Evolutionary conservation across 1,139 yeast genomes (phyloP).

Genomic region (Yamadazyma taylorii): DNA sequence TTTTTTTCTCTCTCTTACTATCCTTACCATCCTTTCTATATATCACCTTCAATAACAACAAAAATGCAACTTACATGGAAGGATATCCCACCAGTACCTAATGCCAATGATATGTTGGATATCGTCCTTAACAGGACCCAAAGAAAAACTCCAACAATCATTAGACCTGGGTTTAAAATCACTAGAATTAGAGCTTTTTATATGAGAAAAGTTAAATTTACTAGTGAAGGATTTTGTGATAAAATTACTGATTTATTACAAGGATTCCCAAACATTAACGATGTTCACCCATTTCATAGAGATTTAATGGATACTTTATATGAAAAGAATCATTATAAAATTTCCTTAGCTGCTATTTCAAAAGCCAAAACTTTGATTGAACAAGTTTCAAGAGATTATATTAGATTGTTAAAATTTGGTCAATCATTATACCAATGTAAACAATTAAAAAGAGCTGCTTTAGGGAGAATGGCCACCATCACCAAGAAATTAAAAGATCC

Average conservation of each 20-base stretch:
- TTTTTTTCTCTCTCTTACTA: no score
- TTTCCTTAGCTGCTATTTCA: conserved; percentile 92
- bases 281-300: conserved; percentile 97
- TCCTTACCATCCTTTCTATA: background rate
- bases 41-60: background rate
- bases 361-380: conserved; percentile 93
- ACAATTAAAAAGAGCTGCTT: conserved; percentile 96
- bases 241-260: conserved; percentile 81
- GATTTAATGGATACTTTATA: conserved; percentile 96
- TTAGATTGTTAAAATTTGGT: conserved; percentile 90
- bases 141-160: conserved; percentile 97
- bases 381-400: conserved; percentile 94
- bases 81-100: conserved; percentile 94
- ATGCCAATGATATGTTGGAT: conserved; percentile 90
- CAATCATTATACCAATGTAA: conserved; percentile 98
- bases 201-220: conserved; percentile 95
- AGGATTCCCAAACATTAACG: conserved; percentile 95
- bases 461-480: conserved; percentile 99
- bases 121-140: conserved; percentile 96
- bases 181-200: conserved; percentile 97
- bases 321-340: conserved; percentile 97
- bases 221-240: conserved; percentile 94
- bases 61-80: conserved; percentile 96
- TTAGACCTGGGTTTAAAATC: conserved; percentile 94
- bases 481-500: conserved; percentile 94